Percentiles rank a stretch among this genome's conserved stretches.
phyloP scores from a whole-genome alignment of 495 filamentous ascomycete genomes.

The Penicillium robsamsonii region DNA sequence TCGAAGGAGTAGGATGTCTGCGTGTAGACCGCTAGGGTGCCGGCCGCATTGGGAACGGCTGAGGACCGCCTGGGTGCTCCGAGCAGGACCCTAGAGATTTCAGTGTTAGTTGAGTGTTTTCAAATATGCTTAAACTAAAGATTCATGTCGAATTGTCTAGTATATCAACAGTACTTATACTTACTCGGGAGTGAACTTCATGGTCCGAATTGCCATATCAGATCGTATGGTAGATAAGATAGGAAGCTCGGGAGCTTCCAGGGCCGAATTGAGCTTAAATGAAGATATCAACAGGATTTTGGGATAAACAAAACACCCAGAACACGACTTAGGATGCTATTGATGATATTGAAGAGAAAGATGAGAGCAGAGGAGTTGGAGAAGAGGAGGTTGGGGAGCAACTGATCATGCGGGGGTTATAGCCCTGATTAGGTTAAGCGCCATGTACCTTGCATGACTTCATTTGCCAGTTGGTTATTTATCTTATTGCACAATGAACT shows the following conservation, averaged over 20 bases:
- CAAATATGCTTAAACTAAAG: not conserved
- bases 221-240: constrained; percentile 18
- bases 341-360: not conserved
- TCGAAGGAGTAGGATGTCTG: constrained; percentile 82
- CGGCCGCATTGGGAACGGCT: constrained; percentile 70
- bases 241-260: constrained; percentile 13
- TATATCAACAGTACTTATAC: constrained; percentile 28
- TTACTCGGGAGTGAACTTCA: constrained; percentile 71
- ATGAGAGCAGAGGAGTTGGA: constrained; percentile 12
- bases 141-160: not conserved
- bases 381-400: constrained; percentile 15
- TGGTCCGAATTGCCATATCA: constrained; percentile 63
- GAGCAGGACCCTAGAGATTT: constrained; percentile 60
- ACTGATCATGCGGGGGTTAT: constrained; percentile 21
- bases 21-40: constrained; percentile 68
- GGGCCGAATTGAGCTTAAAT: not conserved
- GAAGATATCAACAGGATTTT: not conserved
- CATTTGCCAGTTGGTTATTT: not conserved
- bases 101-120: constrained; percentile 12
- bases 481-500: too few relatives aligned
- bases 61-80: constrained; percentile 77
- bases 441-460: not conserved
- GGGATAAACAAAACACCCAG: not conserved
- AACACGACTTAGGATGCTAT: not conserved
- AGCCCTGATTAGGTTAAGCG: constrained; percentile 7